Base-by-base conservation (phyloP, 2,329 filamentous ascomycete species). In the Lachnellula occidentalis region DNA sequence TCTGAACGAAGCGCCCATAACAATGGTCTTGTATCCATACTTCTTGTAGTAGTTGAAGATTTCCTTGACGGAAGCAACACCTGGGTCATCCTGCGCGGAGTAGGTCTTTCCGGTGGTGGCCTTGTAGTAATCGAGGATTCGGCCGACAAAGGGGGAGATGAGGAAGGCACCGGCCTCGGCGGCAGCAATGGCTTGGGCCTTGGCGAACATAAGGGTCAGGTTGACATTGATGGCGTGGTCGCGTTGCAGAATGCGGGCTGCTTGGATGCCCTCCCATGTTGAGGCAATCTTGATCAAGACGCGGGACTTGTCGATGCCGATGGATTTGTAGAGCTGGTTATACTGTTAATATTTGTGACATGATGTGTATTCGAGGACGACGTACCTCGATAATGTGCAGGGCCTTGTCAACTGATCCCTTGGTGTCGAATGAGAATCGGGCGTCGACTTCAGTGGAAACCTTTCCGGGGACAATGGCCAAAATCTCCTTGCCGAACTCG, bases 41-140 rank as follows among this genome's bases (percentile, higher is more conserved):
- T 97, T 97, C 90, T 99, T 99, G 88, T 99, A 99, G 89, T 99
- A 99, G 85, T 99, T 94, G 86, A 87, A 99, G 80, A 99, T 99
- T 75, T 69, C 72, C 82, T 92, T 82, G 71, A 99, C 94, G 64
- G 88, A 92, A 79, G 90, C 83, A 75, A 99, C 94, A 80, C 94
- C 94, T 55, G 94, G 94, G 80, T 99, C 94, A 74, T 95, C 89
- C 75, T 88, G 78, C 74, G 90, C 83, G 72, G 80, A 70, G 85
- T 92, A 99, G 65, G 94, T 88, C 83, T 95, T 92, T 86, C 95
- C 95, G 74, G 85, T 89, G 67, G 85, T 79, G 57, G 90, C 90
- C 90, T 99, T 99, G 89, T 87, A 96, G 92, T 92, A 99, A 79
- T 99, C 94, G 66, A 99, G 88, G 72, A 99, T 99, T 73, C 94